Evolutionary conservation across 2,329 filamentous ascomycete genomes (phyloP).

Genomic region (Trichothecium sympodiale): DNA sequence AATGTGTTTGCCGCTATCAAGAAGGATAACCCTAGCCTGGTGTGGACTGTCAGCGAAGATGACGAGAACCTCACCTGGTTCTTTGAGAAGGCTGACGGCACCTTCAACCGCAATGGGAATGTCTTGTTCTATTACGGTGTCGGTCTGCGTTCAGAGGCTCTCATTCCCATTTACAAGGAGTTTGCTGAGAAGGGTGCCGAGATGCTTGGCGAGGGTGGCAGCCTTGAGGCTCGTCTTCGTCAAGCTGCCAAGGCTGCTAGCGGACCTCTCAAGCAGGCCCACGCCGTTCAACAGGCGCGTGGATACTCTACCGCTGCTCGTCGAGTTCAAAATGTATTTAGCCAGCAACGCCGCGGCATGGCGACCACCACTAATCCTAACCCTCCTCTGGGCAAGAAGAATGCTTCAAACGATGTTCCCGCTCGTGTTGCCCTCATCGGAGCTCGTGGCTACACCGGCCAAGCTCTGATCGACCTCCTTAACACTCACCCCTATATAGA

Average conservation of each 20-base stretch:
- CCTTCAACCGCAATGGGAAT: slow-evolving; percentile 72
- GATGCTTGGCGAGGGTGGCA: slow-evolving; percentile 74
- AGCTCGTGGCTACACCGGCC: slow-evolving; percentile 87
- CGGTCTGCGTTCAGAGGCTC: slow-evolving; percentile 62
- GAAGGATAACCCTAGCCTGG: slow-evolving; percentile 82
- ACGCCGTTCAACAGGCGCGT: slow-evolving; percentile 51
- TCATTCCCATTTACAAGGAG: slow-evolving; percentile 72
- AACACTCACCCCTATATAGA: slow-evolving; percentile 86
- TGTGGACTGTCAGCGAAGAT: slow-evolving; percentile 93
- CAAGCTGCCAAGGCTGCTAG: slow-evolving; percentile 63
- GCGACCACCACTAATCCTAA: slow-evolving; percentile 46
- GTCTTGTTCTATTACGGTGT: slow-evolving; percentile 96
- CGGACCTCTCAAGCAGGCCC: slow-evolving; percentile 32
- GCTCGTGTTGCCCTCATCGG: slow-evolving; percentile 80
- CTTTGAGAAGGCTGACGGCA: slow-evolving; percentile 93
- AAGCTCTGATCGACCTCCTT: slow-evolving; percentile 77
- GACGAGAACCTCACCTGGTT: slow-evolving; percentile 98
- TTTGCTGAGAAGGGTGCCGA: slow-evolving; percentile 73
- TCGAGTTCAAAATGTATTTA: slow-evolving; percentile 6
- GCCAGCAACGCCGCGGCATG: slow-evolving; percentile 12
- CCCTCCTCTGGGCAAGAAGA: slow-evolving; percentile 79
- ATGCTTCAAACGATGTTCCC: slow-evolving; percentile 68
- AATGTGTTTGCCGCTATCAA: slow-evolving; percentile 91
- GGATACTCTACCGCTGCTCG: slow-evolving; percentile 51
- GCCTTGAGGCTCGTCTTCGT: slow-evolving; percentile 76